Percentiles rank a stretch among this genome's conserved stretches.
phyloP scores from a whole-genome alignment of 352 stramenopile species.

The Phytopythium litorale region DNA sequence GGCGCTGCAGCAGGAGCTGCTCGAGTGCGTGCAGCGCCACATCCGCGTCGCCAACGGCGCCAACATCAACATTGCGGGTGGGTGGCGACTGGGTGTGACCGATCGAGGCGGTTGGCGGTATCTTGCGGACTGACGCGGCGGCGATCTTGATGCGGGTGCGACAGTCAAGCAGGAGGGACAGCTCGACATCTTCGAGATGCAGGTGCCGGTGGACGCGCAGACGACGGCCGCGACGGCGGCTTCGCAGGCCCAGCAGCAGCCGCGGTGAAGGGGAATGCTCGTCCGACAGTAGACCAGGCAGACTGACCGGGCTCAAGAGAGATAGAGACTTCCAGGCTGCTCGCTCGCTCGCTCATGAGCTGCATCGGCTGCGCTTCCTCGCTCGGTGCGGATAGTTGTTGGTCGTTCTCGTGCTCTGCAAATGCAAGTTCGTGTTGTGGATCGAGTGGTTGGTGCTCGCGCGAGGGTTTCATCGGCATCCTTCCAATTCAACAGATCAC shows the following conservation, averaged over 20 bases:
- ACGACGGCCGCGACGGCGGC: slow-evolving; percentile 8
- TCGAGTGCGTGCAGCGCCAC: slow-evolving; percentile 85
- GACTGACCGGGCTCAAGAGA: background rate
- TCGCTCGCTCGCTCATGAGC: background rate
- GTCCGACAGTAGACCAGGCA: slow-evolving; percentile 1
- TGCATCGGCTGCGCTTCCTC: background rate
- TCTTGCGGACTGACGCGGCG: background rate
- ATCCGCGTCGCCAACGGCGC: slow-evolving; percentile 83
- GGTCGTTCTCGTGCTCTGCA: background rate
- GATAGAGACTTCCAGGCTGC: background rate
- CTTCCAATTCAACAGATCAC: background rate
- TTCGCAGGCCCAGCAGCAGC: slow-evolving; percentile 10
- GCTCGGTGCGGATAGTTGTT: background rate
- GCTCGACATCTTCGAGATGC: slow-evolving; percentile 90
- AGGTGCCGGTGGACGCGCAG: slow-evolving; percentile 75
- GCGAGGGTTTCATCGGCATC: background rate
- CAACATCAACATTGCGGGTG: slow-evolving; percentile 88
- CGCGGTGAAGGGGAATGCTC: slow-evolving; percentile 12
- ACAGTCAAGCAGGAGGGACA: slow-evolving; percentile 85
- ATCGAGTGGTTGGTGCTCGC: background rate
- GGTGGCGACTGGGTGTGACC: background rate
- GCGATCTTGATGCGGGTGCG: slow-evolving; percentile 3
- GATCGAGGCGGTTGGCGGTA: background rate
- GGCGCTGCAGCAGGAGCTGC: slow-evolving; percentile 75
- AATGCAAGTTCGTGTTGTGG: background rate